phyloP scores from a whole-genome alignment of 306 rosid species.

The Acacia acuminata region DNA sequence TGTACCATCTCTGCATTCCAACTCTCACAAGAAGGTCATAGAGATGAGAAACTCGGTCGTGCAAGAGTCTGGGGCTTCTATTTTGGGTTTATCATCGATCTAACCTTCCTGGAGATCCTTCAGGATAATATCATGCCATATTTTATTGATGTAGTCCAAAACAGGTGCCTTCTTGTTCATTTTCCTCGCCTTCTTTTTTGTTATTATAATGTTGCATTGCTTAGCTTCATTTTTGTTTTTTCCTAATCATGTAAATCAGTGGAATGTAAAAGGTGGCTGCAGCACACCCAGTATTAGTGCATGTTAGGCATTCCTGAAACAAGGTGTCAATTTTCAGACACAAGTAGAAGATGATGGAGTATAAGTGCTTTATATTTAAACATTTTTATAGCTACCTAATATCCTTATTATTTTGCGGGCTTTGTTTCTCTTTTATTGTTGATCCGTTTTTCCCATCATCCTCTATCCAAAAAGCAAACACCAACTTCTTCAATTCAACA shows the following conservation, averaged over 20 bases:
- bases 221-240: conserved; percentile 34
- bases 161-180: conserved; percentile 49
- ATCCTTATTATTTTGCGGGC: background rate
- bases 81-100: conserved; percentile 31
- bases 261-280: conserved; percentile 43
- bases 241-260: conserved; percentile 47
- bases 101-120: conserved; percentile 37
- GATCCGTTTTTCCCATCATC: background rate
- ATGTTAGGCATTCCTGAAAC: conserved; percentile 38
- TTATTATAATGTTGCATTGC: conserved; percentile 31
- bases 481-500: background rate
- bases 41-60: conserved; percentile 64
- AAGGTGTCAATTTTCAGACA: background rate
- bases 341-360: background rate
- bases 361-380: background rate
- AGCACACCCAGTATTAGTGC: conserved; percentile 21
- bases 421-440: background rate
- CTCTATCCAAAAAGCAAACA: background rate
- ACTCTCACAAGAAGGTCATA: conserved; percentile 79
- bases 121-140: conserved; percentile 40
- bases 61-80: conserved; percentile 33
- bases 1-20: conserved; percentile 65
- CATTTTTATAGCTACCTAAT: background rate
- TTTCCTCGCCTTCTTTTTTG: conserved; percentile 23
- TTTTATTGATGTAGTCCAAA: conserved; percentile 39